Evolutionary conservation across 139 green algal species (phyloP), one percentile per base, ranked within the genome.

Genomic region (Gonium pectorale): DNA sequence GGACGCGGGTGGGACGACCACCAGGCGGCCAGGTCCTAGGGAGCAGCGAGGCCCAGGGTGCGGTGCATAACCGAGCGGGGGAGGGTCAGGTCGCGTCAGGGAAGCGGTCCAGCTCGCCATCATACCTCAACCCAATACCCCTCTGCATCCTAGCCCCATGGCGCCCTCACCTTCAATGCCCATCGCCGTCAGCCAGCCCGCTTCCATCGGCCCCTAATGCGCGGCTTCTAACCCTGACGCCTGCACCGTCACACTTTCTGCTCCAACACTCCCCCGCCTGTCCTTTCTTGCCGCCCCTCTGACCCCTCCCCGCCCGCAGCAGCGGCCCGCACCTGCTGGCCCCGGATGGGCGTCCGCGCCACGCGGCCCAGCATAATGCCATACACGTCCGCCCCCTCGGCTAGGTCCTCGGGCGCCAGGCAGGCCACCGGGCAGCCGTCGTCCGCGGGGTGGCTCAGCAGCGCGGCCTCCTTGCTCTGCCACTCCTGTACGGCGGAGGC

Each of bases 391-490:
- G 68, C 60, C 74, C 77, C 27, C 62, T 33, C 51, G 86, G 67
- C 2, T n/a, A n/a, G n/a, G n/a, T 89, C 78, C 26, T 73, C 46
- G 1, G 43, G 37, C 7, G 35, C 67, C 22, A 88, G 41, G 21
- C 17, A 54, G 35, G 31, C 35, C 19, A 79, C 56, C 17, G 85
- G 85, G 27, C 52, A 70, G 59, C 75, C 83, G 67, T 86, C 85
- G 24, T 89, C 85, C 51, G 68, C 74, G 0, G 85, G 85, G 46
- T 89, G 85, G 9, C 59, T 79, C 66, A 63, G 70, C 67, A 89
- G 68, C 67, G 31, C 26, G 31, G 51, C 77, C 29, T 43, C 35
- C 54, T 71, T 83, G 66, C 66, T 63, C 68, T 82, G 41, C 59
- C 62, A 89, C 77, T 79, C 73, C 77, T 73, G 75, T 67, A 60